Percentiles rank a stretch among this genome's conserved stretches.
Conservation (phyloP, 2,329 filamentous ascomycete species). For the Teratosphaeria viscida region DNA sequence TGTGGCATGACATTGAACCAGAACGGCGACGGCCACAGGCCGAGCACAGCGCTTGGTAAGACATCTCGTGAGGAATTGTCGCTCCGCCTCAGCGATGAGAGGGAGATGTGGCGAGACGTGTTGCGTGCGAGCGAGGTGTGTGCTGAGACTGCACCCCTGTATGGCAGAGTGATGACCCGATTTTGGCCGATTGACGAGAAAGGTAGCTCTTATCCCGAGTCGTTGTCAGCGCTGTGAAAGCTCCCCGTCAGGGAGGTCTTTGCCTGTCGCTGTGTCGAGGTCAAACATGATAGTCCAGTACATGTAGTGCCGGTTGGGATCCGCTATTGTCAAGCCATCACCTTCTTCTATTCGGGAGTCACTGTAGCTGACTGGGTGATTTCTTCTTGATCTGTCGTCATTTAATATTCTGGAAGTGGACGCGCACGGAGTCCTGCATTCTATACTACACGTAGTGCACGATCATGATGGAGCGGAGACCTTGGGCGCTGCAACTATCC, state of each 20-base stretch:
- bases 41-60: not conserved
- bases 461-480: no score
- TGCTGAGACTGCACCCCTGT: not conserved
- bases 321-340: no score
- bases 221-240: not conserved
- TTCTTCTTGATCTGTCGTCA: no score
- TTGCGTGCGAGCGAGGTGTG: not conserved
- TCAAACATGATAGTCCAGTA: not conserved
- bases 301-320: no score
- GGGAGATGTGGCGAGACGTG: not conserved
- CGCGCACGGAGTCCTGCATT: no score
- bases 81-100: not conserved
- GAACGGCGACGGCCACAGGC: not conserved
- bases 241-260: not conserved
- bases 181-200: not conserved
- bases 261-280: not conserved
- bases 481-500: no score
- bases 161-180: not conserved
- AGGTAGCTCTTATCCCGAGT: not conserved
- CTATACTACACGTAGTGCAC: no score
- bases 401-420: no score
- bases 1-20: not conserved
- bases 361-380: no score
- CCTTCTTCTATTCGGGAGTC: no score
- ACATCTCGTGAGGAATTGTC: not conserved